Base-by-base conservation (phyloP, 2,329 filamentous ascomycete genomes). In the Stachybotrys chlorohalonatus region DNA sequence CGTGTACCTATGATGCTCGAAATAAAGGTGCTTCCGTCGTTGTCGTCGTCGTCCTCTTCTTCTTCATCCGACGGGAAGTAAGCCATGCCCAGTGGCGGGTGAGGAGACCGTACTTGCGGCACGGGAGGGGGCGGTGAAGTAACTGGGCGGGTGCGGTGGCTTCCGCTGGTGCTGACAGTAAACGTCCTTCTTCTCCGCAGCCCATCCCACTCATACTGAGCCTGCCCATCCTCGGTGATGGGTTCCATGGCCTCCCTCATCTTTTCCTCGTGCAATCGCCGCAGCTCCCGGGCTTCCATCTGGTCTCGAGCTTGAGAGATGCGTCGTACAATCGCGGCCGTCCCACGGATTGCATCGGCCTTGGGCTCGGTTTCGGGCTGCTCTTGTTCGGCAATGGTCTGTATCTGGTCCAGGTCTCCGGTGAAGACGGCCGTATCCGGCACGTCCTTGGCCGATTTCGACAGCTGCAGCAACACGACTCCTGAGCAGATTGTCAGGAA, bases 291-390 rank as follows among this genome's bases (percentile, higher is more conserved):
- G 7, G 84, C 77, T 68, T 97, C 90, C 76, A 87, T 87, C 66
- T 86, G 87, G 57, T 87, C 82, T 57, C 94, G 81, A 0, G 86
- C 80, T 11, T 78, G 78, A 0, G 91, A 96, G 52, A 99, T 78
- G 13, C 89, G 84, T 58, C 94, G 84, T 53, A 99, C 80, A 56
- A 99, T 90, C 50, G 91, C 90, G 7, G 90, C 92, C 15, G 93
- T 78, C 57, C 93, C 94, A 61, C 94, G 89, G 64, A 99, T 95
- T 9, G 94, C 91, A 69, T 99, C 94, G 13, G 94, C 94, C 67
- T 96, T 95, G 53, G 94, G 94, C 64, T 99, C 94, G 13, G 88
- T 87, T 70, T 99, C 94, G n/a, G 92, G 88, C 68, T 97, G 91
- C 68, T 95, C 90, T 66, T 96, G 90, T 64, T 96, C 90, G 50